Evolutionary conservation across 2,329 filamentous ascomycete species (phyloP), one percentile per base, ranked within the genome.

Genomic region (Aspergillus tanneri): DNA sequence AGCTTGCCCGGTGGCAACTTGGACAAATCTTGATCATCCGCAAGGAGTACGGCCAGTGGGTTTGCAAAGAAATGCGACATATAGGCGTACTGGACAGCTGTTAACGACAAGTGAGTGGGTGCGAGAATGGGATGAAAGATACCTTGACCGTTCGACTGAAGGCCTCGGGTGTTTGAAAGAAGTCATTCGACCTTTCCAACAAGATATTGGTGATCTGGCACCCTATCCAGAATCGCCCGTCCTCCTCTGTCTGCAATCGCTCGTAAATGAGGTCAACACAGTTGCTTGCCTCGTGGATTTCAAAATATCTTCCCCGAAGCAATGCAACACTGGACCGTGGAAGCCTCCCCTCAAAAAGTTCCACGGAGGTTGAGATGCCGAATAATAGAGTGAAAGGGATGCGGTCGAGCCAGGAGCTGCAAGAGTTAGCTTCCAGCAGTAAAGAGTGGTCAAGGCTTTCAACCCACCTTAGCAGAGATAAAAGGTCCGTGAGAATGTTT

Each of bases 51-150:
- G 25, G 77, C 77, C 2, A 83, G 63, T 5, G 78, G 74, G 57
- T 83, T 85, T 21, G 81, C 80, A 53, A 82, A 85, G 61, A 81
- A 84, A 55, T 82, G 79, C 7, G 79, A 79, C 82, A 85, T 84
- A 58, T 81, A 82, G 1, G 78, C 75, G 63, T 85, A 85, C 71
- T 82, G 64, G 3, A 6, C 48, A n/a, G 10, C 18, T 44, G 43
- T 71, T 52, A 67, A 55, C 49, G n/a, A 25, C 43, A 6, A 34
- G 23, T 4, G 4, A 9, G 3, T 8, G 9, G 18, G 30, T 12
- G 30, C 21, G 7, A 6, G 24, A 9, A 21, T 40, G 12, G 10
- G 14, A 7, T 4, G 2, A 7, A n/a, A 25, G 49, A 47, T 63
- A 77, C 76, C 66, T 78, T 77, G 11, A 82, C 61, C 37, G 74